Conservation (phyloP, 371 early-diverging fungal genomes). For the Nosema muscidifuracis region DNA sequence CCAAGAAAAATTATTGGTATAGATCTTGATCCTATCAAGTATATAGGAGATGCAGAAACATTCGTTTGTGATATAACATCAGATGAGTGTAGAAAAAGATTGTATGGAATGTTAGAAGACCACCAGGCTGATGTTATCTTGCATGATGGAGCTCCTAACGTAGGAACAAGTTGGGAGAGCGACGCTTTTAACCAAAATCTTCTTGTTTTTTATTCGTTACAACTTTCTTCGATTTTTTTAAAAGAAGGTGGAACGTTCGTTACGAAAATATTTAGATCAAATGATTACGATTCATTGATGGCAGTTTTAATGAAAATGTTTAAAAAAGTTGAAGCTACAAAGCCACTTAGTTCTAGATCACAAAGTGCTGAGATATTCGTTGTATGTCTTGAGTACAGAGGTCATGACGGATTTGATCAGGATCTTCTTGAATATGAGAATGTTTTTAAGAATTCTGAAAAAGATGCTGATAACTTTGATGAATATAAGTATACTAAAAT, state of each 20-base stretch:
- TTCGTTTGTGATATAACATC: slow-evolving; percentile 93
- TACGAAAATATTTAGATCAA: slow-evolving; percentile 95
- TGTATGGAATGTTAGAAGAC: slow-evolving; percentile 80
- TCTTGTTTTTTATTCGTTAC: slow-evolving; percentile 82
- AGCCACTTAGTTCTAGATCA: slow-evolving; percentile 93
- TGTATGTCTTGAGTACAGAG: slow-evolving; percentile 82
- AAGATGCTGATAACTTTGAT: slow-evolving; percentile 23
- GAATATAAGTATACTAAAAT: slow-evolving; percentile 59
- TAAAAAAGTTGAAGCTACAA: slow-evolving; percentile 90
- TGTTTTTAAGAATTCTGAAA: slow-evolving; percentile 70
- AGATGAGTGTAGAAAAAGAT: slow-evolving; percentile 74
- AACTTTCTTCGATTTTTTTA: slow-evolving; percentile 87
- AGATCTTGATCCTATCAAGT: slow-evolving; percentile 92
- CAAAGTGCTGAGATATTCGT: slow-evolving; percentile 99
- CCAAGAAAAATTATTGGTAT: slow-evolving; percentile 68
- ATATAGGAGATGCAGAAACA: slow-evolving; percentile 82
- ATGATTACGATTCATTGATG: slow-evolving; percentile 92
- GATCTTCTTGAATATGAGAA: slow-evolving; percentile 80
- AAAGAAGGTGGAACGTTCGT: slow-evolving; percentile 88
- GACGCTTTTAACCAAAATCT: slow-evolving; percentile 96
- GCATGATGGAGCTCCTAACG: slow-evolving; percentile 99
- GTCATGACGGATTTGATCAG: slow-evolving; percentile 84
- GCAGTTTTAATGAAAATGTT: slow-evolving; percentile 96
- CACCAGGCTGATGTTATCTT: slow-evolving; percentile 88
- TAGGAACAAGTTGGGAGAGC: slow-evolving; percentile 89